phyloP scores from a whole-genome alignment of 129 eudicot species.

The Daucus carota region DH1_v3.0 NC_030384.2:43297001-43297500 shows the following conservation, averaged over 20 bases:
- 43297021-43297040: constrained; percentile 7
- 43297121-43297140: neutral
- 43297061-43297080: neutral
- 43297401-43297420: constrained; percentile 22
- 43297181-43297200: neutral
- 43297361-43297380: constrained; percentile 18
- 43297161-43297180: neutral
- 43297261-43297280: neutral
- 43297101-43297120: neutral
- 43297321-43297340: constrained; percentile 12
- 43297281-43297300: neutral
- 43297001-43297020: too few relatives aligned
- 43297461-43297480: constrained; percentile 10
- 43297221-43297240: neutral
- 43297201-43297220: neutral
- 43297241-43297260: constrained; percentile 7
- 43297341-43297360: constrained; percentile 11
- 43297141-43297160: neutral
- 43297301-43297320: constrained; percentile 1
- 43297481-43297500: constrained; percentile 11
- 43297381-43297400: constrained; percentile 13
- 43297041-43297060: neutral
- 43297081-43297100: constrained; percentile 9
- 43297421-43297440: constrained; percentile 28
- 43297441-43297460: constrained; percentile 19